phyloP scores from a whole-genome alignment of 805 yeast genomes.

The Saturnispora hagleri region DNA sequence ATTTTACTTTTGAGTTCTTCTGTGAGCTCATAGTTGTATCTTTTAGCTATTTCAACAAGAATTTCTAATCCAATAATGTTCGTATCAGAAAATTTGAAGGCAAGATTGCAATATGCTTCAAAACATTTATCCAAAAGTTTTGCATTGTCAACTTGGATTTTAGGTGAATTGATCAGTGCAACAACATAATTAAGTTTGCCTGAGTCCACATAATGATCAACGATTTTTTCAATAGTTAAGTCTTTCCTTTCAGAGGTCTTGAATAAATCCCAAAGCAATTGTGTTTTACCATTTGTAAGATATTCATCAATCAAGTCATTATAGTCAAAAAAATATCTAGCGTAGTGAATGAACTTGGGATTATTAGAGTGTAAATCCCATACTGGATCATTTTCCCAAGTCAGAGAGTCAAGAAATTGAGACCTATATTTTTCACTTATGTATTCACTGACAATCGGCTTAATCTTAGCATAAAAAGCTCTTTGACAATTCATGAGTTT shows the following conservation, averaged over 20 bases:
- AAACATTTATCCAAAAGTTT: not conserved
- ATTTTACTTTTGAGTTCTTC: not conserved
- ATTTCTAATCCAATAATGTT: constrained; percentile 3
- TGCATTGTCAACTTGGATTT: not conserved
- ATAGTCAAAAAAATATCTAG: not conserved
- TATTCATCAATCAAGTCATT: not conserved
- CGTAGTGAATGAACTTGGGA: not conserved
- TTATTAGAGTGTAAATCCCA: not conserved
- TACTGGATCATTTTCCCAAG: not conserved
- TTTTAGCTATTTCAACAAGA: not conserved
- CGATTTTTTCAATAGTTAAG: not conserved
- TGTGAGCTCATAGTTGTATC: not conserved
- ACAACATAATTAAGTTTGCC: not conserved
- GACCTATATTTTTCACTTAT: not conserved
- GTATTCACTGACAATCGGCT: not conserved
- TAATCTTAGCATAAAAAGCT: not conserved
- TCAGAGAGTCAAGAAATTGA: not conserved
- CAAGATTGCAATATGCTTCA: not conserved
- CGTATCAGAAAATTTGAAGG: not conserved
- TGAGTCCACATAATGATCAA: not conserved
- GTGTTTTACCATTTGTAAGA: not conserved
- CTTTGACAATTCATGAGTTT: not conserved
- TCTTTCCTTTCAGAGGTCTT: not conserved
- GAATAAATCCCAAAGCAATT: not conserved
- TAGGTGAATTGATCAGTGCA: not conserved